These are phyloP conservation scores for Acorus calamus DNA, from an alignment of 106 monocot species.

Conservation along the genomic window DNA sequence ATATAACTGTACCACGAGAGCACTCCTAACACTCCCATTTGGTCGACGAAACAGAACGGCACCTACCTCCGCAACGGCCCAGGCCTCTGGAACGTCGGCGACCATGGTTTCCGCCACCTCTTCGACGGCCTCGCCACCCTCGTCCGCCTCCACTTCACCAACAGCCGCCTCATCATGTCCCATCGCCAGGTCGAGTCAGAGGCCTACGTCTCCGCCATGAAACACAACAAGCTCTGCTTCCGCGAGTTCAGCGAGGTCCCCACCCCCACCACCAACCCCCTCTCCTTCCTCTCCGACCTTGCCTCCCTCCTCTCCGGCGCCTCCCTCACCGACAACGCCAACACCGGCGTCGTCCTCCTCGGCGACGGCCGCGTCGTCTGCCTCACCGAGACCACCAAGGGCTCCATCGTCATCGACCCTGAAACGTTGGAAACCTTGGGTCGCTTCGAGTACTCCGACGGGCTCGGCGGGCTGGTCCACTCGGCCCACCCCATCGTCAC, in stretches of 20 bases:
- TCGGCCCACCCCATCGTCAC: conserved; percentile 94
- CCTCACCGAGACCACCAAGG: conserved; percentile 89
- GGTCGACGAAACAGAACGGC: conserved; percentile 41
- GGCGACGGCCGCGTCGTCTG: conserved; percentile 92
- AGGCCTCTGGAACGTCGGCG: conserved; percentile 77
- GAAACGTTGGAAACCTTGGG: conserved; percentile 72
- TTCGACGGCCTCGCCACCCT: conserved; percentile 97
- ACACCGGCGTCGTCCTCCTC: conserved; percentile 78
- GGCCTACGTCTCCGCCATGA: conserved; percentile 73
- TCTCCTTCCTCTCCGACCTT: conserved; percentile 57
- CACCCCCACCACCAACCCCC: conserved; percentile 22
- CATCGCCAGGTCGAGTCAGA: conserved; percentile 92
- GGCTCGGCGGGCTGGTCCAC: conserved; percentile 64
- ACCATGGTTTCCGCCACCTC: conserved; percentile 82
- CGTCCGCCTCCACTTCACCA: conserved; percentile 53
- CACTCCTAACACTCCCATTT: too few species aligned
- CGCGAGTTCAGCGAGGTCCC: conserved; percentile 93
- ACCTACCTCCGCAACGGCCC: conserved; percentile 91
- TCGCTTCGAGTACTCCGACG: conserved; percentile 64
- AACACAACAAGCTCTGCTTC: conserved; percentile 55
- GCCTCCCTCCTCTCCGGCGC: conserved; percentile 73
- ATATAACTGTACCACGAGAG: too few species aligned
- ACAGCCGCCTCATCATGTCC: conserved; percentile 32
- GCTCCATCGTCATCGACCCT: conserved; percentile 72
- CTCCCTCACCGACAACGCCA: conserved; percentile 94